Conservation (phyloP, 441 rosid species). For the Erysimum cheiri region DNA sequence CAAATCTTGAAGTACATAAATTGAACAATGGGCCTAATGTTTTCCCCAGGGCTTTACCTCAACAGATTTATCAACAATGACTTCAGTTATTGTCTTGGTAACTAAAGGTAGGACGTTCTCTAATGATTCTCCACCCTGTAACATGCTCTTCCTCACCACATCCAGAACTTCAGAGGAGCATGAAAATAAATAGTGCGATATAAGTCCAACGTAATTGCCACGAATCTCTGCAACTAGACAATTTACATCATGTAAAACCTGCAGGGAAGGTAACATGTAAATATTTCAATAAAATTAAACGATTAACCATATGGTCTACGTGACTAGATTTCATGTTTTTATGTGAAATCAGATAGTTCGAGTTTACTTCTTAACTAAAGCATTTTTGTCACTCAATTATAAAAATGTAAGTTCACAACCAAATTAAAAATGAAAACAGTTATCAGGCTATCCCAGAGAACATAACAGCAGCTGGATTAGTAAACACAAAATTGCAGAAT, state of each 20-base stretch:
- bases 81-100: slow-evolving; percentile 61
- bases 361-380: slow-evolving; percentile 16
- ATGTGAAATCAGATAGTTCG: slow-evolving; percentile 5
- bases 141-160: slow-evolving; percentile 78
- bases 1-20: slow-evolving; percentile 17
- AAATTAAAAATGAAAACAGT: neutral
- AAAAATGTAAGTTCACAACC: neutral
- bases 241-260: slow-evolving; percentile 84
- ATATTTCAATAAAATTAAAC: slow-evolving; percentile 31
- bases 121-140: slow-evolving; percentile 68
- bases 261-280: slow-evolving; percentile 47
- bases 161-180: slow-evolving; percentile 57
- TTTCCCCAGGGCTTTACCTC: slow-evolving; percentile 61
- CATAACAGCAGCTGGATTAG: slow-evolving; percentile 22
- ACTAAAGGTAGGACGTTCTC: slow-evolving; percentile 60
- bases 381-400: slow-evolving; percentile 6
- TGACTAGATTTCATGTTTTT: slow-evolving; percentile 12
- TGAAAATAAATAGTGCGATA: slow-evolving; percentile 65
- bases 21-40: slow-evolving; percentile 3
- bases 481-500: neutral
- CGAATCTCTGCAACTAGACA: slow-evolving; percentile 64
- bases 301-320: slow-evolving; percentile 16
- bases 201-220: slow-evolving; percentile 66
- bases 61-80: slow-evolving; percentile 80
- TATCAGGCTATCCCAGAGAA: neutral